phyloP scores from a whole-genome alignment of 352 stramenopile genomes.

The Phytopythium litorale region DNA sequence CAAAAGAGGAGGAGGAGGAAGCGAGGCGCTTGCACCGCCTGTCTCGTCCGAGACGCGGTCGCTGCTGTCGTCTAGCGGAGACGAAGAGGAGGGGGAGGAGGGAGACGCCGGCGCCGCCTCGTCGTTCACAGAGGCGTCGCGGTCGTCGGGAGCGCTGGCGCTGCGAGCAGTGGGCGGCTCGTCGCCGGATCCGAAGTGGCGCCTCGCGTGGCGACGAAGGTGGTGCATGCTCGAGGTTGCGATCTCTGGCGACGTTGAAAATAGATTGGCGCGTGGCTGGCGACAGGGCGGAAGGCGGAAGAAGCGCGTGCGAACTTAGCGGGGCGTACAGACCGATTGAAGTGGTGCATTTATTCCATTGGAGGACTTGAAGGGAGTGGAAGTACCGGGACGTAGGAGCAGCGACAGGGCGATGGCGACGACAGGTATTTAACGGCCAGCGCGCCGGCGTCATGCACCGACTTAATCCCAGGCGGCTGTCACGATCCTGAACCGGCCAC shows the following conservation, averaged over 20 bases:
- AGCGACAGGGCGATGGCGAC: not conserved
- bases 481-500: not conserved
- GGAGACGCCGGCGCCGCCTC: not conserved
- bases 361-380: not conserved
- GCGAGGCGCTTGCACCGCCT: not conserved
- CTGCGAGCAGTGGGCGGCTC: not conserved
- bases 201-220: not conserved
- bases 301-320: conserved; percentile 1
- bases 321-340: not conserved
- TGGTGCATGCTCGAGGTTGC: conserved; percentile 2
- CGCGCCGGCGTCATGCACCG: conserved; percentile 2
- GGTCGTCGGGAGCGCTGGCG: not conserved
- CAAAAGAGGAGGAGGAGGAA: not conserved
- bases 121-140: not conserved
- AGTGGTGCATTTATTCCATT: no score
- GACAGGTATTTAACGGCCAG: conserved; percentile 1
- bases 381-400: not conserved
- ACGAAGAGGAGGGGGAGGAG: not conserved
- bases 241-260: not conserved
- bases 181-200: conserved; percentile 1
- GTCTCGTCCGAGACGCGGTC: not conserved
- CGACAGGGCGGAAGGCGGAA: not conserved
- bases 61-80: not conserved
- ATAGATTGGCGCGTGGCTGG: conserved; percentile 3
- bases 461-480: not conserved